phyloP scores from a whole-genome alignment of 2,329 filamentous ascomycete genomes.

The Tolypocladium amazonense region DNA sequence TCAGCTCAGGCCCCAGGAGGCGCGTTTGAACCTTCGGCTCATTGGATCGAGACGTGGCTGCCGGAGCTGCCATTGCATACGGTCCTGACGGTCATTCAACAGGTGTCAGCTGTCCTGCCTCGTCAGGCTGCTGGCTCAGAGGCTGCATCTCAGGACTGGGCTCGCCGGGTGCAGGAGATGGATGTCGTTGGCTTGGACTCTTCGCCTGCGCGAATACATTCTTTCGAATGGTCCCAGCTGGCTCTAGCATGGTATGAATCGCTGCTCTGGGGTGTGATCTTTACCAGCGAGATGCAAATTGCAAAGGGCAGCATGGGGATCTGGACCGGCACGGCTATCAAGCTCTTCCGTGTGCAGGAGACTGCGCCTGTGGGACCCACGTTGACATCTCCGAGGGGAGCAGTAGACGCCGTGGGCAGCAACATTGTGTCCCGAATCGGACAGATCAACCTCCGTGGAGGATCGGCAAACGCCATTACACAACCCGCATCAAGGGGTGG shows the following conservation, averaged over 20 bases:
- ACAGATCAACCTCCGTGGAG: conserved; percentile 59
- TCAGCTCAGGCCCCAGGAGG: conserved; percentile 44
- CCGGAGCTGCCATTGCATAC: conserved; percentile 84
- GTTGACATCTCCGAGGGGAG: conserved; percentile 74
- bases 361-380: conserved; percentile 70
- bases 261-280: conserved; percentile 86
- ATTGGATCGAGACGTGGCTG: conserved; percentile 94
- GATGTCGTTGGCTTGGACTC: conserved; percentile 65
- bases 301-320: conserved; percentile 80
- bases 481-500: conserved; percentile 4
- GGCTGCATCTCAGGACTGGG: conserved; percentile 29
- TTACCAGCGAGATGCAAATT: conserved; percentile 80
- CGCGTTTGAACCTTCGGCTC: conserved; percentile 65
- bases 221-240: conserved; percentile 88
- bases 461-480: conserved; percentile 12
- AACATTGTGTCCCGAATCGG: conserved; percentile 82
- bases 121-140: conserved; percentile 34
- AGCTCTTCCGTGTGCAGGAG: conserved; percentile 83
- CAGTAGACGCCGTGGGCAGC: conserved; percentile 86
- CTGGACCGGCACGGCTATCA: conserved; percentile 86
- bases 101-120: conserved; percentile 48
- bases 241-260: conserved; percentile 94
- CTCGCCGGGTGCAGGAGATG: conserved; percentile 47
- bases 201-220: conserved; percentile 65
- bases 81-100: conserved; percentile 64